Base-by-base conservation (phyloP, 306 rosid genomes). In the Dalbergia cultrata region DNA sequence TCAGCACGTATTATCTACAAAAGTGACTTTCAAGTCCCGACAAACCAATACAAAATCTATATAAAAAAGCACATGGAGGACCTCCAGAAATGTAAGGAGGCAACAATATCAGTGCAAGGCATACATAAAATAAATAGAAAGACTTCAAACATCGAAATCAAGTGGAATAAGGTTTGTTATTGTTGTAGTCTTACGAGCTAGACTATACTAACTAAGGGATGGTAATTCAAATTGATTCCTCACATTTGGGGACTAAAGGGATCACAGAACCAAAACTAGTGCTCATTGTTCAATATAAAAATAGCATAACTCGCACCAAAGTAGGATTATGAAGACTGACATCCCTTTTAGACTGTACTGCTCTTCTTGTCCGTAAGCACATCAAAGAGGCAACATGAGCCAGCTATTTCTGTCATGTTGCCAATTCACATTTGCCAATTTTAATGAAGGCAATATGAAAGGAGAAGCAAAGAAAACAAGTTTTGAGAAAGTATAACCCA, bases 231-330 rank as follows among this genome's bases (percentile, higher is more conserved):
- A 45, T 14, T 62, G 31, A 26, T 26, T 3, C 54, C 41, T 52
- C 26, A 26, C 57, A 58, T 35, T 53, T 45, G 60, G 17, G 50
- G 62, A 59, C 11, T 60, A 59, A 21, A 45, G 17, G 0, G 21
- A 67, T 12, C 47, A 37, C 41, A 0, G 41, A 37, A 37, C 41
- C 8, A 37, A 37, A 37, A 37, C 8, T 4, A 37, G 41, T 3
- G 41, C 7, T 37, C 41, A 37, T 37, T 37, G 9, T 41, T n/a
- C 19, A 65, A 68, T 22, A 67, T 74, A 80, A 79, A 60, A 83
- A 22, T 10, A 62, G 73, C 41, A 53, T 17, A 64, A 84, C 72
- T 66, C 53, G 44, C 34, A 22, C 74, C n/a, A 17, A 41, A 33
- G 11, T 17, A 44, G 50, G 39, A 63, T 57, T 41, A 19, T 57